phyloP scores from a whole-genome alignment of 768 basidiomycete species.

The Hydnomerulius pinastri region DNA sequence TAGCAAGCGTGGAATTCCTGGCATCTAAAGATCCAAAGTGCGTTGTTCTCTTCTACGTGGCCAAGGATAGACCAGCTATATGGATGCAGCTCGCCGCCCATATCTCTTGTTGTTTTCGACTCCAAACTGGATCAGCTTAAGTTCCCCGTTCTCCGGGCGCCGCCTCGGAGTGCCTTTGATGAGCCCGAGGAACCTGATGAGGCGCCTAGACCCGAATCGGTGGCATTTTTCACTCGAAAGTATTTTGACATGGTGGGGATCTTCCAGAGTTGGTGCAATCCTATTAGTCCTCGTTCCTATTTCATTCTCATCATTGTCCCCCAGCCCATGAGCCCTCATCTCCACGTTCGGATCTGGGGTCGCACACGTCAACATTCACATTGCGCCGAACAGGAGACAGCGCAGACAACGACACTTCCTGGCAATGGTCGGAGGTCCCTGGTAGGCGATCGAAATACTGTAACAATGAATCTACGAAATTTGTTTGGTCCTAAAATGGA shows the following conservation, averaged over 20 bases:
- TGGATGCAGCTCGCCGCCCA: slow-evolving; percentile 17
- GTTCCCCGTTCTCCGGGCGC: slow-evolving; percentile 46
- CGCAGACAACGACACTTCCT: neutral
- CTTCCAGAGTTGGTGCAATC: slow-evolving; percentile 44
- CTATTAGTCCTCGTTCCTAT: neutral
- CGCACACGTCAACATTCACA: slow-evolving; percentile 6
- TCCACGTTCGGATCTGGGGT: neutral
- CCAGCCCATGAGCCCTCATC: slow-evolving; percentile 15
- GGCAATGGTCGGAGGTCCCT: slow-evolving; percentile 9
- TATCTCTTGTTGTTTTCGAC: slow-evolving; percentile 59
- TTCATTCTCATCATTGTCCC: slow-evolving; percentile 2
- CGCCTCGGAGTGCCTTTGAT: slow-evolving; percentile 13
- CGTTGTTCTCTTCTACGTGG: slow-evolving; percentile 6
- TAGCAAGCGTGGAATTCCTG: slow-evolving; percentile 43
- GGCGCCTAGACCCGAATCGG: slow-evolving; percentile 34
- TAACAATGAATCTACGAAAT: neutral
- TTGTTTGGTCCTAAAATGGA: neutral
- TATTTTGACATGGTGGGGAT: slow-evolving; percentile 57
- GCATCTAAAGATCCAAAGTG: slow-evolving; percentile 28
- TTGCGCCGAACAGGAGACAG: slow-evolving; percentile 13
- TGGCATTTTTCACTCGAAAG: slow-evolving; percentile 44
- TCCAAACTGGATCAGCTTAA: slow-evolving; percentile 52
- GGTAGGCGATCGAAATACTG: neutral
- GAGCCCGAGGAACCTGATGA: slow-evolving; percentile 20
- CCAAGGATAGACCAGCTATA: neutral